phyloP scores from a whole-genome alignment of 2,329 filamentous ascomycete species.

The Tolypocladium album region DNA sequence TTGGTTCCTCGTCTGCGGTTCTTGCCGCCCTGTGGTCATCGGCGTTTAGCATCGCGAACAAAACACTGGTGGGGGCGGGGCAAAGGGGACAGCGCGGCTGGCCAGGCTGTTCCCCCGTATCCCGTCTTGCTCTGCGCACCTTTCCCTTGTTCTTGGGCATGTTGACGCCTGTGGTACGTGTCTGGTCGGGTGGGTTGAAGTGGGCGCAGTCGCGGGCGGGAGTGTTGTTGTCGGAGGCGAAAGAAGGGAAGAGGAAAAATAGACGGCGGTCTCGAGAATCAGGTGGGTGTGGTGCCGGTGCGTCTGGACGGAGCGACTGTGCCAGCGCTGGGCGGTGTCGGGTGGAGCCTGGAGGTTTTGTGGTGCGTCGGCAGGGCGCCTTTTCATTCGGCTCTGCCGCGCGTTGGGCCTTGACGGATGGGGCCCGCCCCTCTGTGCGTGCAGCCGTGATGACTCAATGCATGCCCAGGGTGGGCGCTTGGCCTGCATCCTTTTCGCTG shows the following conservation, averaged over 20 bases:
- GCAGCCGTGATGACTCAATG: background rate
- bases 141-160: constrained; percentile 99
- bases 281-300: background rate
- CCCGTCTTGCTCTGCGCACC: constrained; percentile 39
- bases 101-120: background rate
- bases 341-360: background rate
- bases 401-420: background rate
- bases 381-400: background rate
- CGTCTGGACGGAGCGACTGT: background rate
- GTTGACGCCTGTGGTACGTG: constrained; percentile 19
- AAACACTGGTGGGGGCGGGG: constrained; percentile 17
- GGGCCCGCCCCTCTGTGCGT: background rate
- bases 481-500: background rate
- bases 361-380: background rate
- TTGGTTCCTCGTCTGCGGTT: constrained; percentile 98
- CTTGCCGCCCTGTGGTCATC: constrained; percentile 71
- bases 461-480: background rate
- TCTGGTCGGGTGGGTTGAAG: background rate
- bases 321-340: background rate
- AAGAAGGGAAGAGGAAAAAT: background rate
- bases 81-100: constrained; percentile 2
- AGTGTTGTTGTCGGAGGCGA: background rate
- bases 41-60: constrained; percentile 4
- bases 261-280: background rate
- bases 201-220: background rate